Conservation (phyloP, 2,329 filamentous ascomycete species). For the Hypomyces perniciosus region DNA sequence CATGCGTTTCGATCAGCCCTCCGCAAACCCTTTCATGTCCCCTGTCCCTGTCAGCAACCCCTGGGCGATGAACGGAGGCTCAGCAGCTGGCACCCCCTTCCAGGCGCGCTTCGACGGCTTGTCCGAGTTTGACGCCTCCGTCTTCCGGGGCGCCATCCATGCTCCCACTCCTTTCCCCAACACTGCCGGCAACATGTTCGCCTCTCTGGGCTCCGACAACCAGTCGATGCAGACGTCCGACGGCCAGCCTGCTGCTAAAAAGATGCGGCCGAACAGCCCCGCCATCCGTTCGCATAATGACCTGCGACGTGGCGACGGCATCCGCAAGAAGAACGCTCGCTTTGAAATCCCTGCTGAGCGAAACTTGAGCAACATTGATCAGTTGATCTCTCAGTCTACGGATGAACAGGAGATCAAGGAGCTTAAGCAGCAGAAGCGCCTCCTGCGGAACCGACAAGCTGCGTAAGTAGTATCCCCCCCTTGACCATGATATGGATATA, state of each 20-base stretch:
- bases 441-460: conserved; percentile 91
- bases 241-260: conserved; percentile 48
- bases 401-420: conserved; percentile 95
- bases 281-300: conserved; percentile 70
- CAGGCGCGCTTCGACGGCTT: conserved; percentile 54
- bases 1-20: conserved; percentile 53
- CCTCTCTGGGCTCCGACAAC: conserved; percentile 40
- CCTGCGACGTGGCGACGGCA: conserved; percentile 73
- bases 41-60: conserved; percentile 28
- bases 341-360: conserved; percentile 95
- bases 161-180: conserved; percentile 51
- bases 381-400: conserved; percentile 79
- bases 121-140: conserved; percentile 50
- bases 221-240: conserved; percentile 49
- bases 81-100: conserved; percentile 69
- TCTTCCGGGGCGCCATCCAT: conserved; percentile 50
- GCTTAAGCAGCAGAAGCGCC: conserved; percentile 94
- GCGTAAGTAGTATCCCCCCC: conserved; percentile 59
- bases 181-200: conserved; percentile 46
- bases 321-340: conserved; percentile 97
- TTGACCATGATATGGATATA: background rate
- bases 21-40: conserved; percentile 35
- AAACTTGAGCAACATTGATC: conserved; percentile 90
- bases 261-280: conserved; percentile 62
- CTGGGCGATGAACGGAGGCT: conserved; percentile 61